Evolutionary conservation across 139 green algal genomes (phyloP).

Genomic region (Auxenochlorella pyrenoidosa): DNA sequence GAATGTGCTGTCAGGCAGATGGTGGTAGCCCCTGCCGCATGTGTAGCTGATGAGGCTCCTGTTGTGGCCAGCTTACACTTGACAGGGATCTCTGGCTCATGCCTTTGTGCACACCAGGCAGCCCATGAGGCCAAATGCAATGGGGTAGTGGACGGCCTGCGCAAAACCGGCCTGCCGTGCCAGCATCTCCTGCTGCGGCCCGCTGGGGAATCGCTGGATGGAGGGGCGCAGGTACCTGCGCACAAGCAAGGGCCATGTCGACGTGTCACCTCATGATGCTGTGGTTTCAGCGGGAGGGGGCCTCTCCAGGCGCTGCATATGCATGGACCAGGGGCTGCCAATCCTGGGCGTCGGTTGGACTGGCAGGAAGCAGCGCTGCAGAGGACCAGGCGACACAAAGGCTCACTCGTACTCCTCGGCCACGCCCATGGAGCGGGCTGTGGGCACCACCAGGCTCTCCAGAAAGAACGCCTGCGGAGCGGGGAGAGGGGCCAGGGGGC

Average conservation of each 20-base stretch:
- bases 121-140: slow-evolving; percentile 93
- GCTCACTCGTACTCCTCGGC: slow-evolving; percentile 82
- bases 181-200: slow-evolving; percentile 70
- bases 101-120: slow-evolving; percentile 63
- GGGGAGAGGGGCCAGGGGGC: neutral
- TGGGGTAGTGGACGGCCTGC: slow-evolving; percentile 80
- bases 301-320: too few relatives aligned
- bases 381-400: too few relatives aligned
- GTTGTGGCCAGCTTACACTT: too few relatives aligned
- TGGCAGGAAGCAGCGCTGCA: neutral
- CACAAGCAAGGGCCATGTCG: neutral
- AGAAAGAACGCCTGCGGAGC: slow-evolving; percentile 74
- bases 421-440: slow-evolving; percentile 76
- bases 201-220: slow-evolving; percentile 90
- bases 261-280: too few relatives aligned
- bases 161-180: slow-evolving; percentile 82
- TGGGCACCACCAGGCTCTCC: slow-evolving; percentile 89
- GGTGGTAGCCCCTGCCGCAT: too few relatives aligned
- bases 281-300: too few relatives aligned
- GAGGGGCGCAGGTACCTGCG: slow-evolving; percentile 86
- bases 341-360: too few relatives aligned
- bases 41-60: neutral
- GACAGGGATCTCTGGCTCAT: neutral
- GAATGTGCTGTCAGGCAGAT: too few relatives aligned
- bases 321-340: neutral